Conservation (phyloP, 225 moss, liverwort and hornwort genomes). For the Pleurozium schreberi region DNA sequence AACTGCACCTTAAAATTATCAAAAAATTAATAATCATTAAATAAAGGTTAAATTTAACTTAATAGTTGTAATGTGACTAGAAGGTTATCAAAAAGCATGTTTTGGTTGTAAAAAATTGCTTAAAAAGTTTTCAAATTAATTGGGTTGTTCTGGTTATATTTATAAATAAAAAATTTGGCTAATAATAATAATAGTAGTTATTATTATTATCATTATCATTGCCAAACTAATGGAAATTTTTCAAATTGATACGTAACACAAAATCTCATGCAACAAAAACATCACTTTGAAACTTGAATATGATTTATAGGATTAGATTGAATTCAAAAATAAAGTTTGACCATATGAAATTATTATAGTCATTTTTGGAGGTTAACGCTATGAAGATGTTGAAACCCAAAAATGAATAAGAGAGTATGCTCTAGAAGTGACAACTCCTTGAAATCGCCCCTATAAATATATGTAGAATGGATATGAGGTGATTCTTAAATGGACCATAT, state of each 20-base stretch:
- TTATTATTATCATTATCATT: too few species aligned
- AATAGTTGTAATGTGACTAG: background rate
- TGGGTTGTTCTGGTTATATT: background rate
- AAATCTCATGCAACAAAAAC: background rate
- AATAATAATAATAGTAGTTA: too few species aligned
- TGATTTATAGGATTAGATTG: background rate
- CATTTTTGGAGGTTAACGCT: fast-evolving
- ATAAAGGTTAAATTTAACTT: background rate
- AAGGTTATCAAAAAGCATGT: background rate
- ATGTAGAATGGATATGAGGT: too few species aligned
- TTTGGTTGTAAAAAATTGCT: background rate
- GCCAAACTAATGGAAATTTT: background rate
- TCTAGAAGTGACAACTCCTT: too few species aligned
- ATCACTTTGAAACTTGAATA: background rate
- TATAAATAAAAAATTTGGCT: too few species aligned
- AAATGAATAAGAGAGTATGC: too few species aligned
- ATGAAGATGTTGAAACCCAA: fast-evolving
- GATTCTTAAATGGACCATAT: too few species aligned
- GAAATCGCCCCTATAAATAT: too few species aligned
- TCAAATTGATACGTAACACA: fast-evolving
- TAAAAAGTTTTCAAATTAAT: background rate
- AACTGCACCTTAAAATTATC: background rate
- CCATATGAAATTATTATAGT: background rate
- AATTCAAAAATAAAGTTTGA: background rate
- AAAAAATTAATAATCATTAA: background rate